Conservation (phyloP, 306 rosid genomes). For the Inga laurina region DNA sequence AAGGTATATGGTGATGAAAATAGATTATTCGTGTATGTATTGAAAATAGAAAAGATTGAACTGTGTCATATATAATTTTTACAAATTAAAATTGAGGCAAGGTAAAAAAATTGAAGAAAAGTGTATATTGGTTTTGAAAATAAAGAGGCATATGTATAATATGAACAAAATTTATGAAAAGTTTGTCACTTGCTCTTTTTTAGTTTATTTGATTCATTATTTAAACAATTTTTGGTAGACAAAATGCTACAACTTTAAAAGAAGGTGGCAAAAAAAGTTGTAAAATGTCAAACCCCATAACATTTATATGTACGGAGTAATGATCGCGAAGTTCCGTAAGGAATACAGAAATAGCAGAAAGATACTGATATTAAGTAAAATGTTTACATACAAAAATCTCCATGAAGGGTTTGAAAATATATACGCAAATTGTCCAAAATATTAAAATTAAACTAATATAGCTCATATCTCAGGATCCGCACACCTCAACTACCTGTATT, state of each 20-base stretch:
- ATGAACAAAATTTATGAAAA: neutral
- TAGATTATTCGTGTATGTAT: neutral
- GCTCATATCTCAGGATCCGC: too few species aligned
- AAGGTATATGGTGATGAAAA: neutral
- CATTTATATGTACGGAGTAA: too few species aligned
- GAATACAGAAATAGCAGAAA: too few species aligned
- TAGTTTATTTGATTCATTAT: neutral
- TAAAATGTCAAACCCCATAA: constrained; percentile 13
- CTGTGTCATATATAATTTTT: too few species aligned
- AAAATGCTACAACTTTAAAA: constrained; percentile 43
- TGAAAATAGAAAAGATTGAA: neutral
- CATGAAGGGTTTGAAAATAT: too few species aligned
- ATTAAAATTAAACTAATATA: too few species aligned
- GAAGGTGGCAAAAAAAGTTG: constrained; percentile 53
- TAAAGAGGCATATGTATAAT: neutral
- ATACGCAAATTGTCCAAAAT: too few species aligned
- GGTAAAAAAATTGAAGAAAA: too few species aligned
- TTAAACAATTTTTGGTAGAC: neutral
- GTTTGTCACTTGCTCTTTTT: neutral
- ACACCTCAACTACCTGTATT: too few species aligned
- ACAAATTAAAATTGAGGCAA: neutral
- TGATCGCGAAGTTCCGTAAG: too few species aligned
- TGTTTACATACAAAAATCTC: too few species aligned
- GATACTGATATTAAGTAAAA: too few species aligned
- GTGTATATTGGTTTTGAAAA: neutral